A percentile compares a stretch with the other conserved stretches of the same genome.
phyloP scores from a whole-genome alignment of 257 asterid species.

The Leonotis leonurus region DNA sequence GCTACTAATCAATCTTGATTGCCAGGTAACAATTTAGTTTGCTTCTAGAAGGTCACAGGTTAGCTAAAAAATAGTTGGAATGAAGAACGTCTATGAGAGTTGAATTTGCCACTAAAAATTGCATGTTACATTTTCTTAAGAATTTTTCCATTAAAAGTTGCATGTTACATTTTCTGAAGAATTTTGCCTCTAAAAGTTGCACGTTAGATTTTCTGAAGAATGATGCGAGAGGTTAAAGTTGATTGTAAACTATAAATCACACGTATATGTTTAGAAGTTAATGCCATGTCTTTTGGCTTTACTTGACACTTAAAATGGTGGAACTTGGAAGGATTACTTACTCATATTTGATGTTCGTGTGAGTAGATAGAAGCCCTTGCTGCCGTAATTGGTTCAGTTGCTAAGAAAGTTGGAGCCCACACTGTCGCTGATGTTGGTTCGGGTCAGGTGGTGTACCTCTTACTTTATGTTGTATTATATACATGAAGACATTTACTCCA shows the following conservation, averaged over 20 bases:
- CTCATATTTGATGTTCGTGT: constrained; percentile 21
- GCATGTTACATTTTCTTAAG: not conserved
- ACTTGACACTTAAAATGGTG: constrained; percentile 4
- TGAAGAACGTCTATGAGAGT: not conserved
- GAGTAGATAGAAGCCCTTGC: constrained; percentile 73
- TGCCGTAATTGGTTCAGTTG: constrained; percentile 51
- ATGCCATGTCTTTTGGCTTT: constrained; percentile 8
- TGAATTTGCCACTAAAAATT: not conserved
- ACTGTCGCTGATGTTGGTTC: constrained; percentile 81
- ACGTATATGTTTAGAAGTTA: not conserved
- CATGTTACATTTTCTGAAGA: not conserved
- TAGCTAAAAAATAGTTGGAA: not conserved
- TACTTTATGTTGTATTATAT: not conserved
- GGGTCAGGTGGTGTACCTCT: constrained; percentile 63
- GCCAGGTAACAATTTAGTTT: not conserved
- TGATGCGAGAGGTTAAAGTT: not conserved
- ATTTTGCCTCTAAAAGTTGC: not conserved
- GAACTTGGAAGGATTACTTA: constrained; percentile 20
- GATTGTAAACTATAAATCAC: not conserved
- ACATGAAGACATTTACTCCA: not conserved
- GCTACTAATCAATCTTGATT: not conserved
- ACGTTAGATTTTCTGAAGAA: not conserved
- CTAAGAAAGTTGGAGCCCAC: constrained; percentile 47
- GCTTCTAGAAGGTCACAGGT: constrained; percentile 12
- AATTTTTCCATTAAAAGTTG: not conserved